Evolutionary conservation across 2,329 filamentous ascomycete species (phyloP).

Genomic region (Penicillium sumatraense): DNA sequence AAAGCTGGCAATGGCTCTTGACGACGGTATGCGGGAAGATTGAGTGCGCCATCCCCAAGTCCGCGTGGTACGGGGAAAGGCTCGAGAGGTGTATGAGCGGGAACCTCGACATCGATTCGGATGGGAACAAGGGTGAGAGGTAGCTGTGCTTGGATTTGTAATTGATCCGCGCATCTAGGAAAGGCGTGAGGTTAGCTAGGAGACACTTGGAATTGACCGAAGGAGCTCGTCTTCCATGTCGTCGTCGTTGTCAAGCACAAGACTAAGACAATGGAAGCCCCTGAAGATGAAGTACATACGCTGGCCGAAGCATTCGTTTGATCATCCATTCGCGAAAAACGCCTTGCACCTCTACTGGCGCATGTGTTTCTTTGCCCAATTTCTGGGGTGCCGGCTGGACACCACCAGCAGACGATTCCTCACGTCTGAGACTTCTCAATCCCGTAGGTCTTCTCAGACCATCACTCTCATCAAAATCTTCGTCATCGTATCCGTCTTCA

Average conservation of each 20-base stretch:
- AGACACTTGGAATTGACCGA: constrained; percentile 7
- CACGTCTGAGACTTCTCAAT: constrained; percentile 78
- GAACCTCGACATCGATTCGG: constrained; percentile 91
- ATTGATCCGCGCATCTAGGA: constrained; percentile 59
- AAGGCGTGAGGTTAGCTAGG: background rate
- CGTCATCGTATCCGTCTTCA: constrained; percentile 88
- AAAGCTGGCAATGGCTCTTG: constrained; percentile 83
- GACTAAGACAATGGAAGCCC: constrained; percentile 4
- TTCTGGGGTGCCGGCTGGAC: constrained; percentile 72
- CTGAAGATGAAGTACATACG: constrained; percentile 41
- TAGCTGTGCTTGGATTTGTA: constrained; percentile 70
- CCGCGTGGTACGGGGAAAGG: constrained; percentile 52
- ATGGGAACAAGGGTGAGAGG: constrained; percentile 93
- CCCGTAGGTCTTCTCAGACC: constrained; percentile 75
- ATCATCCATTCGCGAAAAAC: constrained; percentile 97
- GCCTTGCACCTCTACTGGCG: constrained; percentile 82
- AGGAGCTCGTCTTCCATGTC: background rate
- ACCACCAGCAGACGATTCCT: constrained; percentile 68
- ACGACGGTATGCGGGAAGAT: constrained; percentile 78
- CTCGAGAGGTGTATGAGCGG: constrained; percentile 62
- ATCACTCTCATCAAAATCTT: constrained; percentile 67
- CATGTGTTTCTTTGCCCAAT: constrained; percentile 78
- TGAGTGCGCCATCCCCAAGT: constrained; percentile 46
- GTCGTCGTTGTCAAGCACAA: background rate
- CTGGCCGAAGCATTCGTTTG: constrained; percentile 60